phyloP scores from a whole-genome alignment of 768 basidiomycete genomes.

The Dioszegia hungarica region DNA sequence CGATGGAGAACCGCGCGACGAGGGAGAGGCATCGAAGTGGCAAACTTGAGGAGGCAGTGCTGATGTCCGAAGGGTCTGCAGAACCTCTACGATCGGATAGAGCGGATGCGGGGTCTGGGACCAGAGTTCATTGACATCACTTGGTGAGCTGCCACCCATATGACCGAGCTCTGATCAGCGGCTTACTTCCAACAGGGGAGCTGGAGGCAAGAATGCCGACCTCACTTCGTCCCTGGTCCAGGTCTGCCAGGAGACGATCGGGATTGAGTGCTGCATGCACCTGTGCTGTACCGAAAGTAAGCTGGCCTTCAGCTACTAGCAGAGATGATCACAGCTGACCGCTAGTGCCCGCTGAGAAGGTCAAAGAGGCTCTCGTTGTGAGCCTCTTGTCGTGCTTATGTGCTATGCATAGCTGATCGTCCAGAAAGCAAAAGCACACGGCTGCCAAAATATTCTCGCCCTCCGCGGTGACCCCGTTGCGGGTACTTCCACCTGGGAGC shows the following conservation, averaged over 20 bases:
- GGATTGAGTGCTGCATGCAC: conserved; percentile 97
- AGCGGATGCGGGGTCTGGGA: conserved; percentile 89
- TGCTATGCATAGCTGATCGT: background rate
- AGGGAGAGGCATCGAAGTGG: no score
- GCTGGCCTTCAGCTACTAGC: background rate
- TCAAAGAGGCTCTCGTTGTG: conserved; percentile 83
- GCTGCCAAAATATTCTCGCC: conserved; percentile 88
- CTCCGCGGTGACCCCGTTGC: conserved; percentile 86
- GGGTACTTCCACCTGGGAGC: conserved; percentile 86
- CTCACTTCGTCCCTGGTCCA: conserved; percentile 90
- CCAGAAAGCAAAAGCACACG: conserved; percentile 81
- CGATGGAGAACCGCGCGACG: no score
- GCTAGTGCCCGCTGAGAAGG: conserved; percentile 80
- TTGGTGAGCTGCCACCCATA: conserved; percentile 55
- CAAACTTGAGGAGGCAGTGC: no score
- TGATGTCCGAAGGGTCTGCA: conserved; percentile 64
- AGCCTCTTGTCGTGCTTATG: conserved; percentile 35
- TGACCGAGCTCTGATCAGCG: background rate
- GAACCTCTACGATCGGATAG: conserved; percentile 96
- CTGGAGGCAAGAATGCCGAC: conserved; percentile 91
- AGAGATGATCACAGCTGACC: background rate
- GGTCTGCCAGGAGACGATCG: conserved; percentile 86
- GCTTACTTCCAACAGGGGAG: conserved; percentile 71
- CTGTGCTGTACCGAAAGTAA: conserved; percentile 88
- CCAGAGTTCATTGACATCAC: conserved; percentile 99